Evolutionary conservation across 108 stramenopile genomes (phyloP).

Genomic region (Cyclotella sp.): DNA sequence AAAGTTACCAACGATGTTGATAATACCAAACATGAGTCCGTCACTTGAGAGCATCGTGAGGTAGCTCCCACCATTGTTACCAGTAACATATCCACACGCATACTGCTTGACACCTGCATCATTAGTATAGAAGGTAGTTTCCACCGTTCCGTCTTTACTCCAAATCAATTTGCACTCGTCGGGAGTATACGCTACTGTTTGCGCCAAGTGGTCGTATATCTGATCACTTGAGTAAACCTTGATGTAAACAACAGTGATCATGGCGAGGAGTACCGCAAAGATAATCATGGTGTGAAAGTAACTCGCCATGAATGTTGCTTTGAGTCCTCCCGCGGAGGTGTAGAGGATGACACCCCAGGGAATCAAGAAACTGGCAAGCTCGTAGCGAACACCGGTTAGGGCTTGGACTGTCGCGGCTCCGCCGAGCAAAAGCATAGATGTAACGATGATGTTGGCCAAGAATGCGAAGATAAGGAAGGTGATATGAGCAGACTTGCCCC

Average conservation of each 20-base stretch:
- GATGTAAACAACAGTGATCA: conserved; percentile 81
- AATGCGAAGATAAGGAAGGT: conserved; percentile 94
- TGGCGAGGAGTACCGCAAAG: conserved; percentile 80
- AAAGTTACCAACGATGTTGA: conserved; percentile 96
- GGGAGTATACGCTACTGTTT: conserved; percentile 58
- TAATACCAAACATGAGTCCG: conserved; percentile 94
- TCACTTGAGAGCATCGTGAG: conserved; percentile 88
- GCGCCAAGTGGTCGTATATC: conserved; percentile 70
- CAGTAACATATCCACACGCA: conserved; percentile 83
- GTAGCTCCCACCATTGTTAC: conserved; percentile 90
- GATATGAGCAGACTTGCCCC: conserved; percentile 88
- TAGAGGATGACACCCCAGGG: conserved; percentile 95
- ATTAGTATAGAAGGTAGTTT: conserved; percentile 63
- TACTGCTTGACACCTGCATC: conserved; percentile 33
- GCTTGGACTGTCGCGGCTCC: conserved; percentile 93
- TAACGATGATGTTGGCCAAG: conserved; percentile 82
- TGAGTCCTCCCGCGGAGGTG: conserved; percentile 91
- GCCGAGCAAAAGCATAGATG: conserved; percentile 95
- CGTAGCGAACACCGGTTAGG: conserved; percentile 85
- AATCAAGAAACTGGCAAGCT: conserved; percentile 86
- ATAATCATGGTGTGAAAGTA: conserved; percentile 90
- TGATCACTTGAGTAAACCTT: conserved; percentile 70
- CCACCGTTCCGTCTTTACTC: conserved; percentile 49
- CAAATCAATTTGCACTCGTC: conserved; percentile 70
- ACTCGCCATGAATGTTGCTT: conserved; percentile 91